Evolutionary conservation across 495 filamentous ascomycete genomes (phyloP).

Genomic region (Extremus antarcticus): DNA sequence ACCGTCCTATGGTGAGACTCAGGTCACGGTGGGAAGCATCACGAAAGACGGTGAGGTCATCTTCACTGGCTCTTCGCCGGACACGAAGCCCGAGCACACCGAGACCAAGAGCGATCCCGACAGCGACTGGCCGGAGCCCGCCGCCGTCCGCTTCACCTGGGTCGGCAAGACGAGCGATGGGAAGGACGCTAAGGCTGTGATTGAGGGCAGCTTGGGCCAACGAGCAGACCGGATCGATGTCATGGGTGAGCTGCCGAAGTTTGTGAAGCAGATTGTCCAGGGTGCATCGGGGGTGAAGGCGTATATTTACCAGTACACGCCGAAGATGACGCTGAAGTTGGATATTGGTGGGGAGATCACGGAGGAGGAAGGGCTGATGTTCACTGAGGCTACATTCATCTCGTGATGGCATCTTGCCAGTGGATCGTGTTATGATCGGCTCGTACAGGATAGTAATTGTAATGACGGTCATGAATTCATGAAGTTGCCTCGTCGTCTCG

Average conservation of each 20-base stretch:
- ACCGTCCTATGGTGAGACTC: slow-evolving; percentile 84
- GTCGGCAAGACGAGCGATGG: slow-evolving; percentile 65
- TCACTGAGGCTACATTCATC: slow-evolving; percentile 88
- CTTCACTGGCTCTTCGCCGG: slow-evolving; percentile 52
- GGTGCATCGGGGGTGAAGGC: slow-evolving; percentile 81
- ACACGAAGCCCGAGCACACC: slow-evolving; percentile 47
- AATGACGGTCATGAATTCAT: not conserved
- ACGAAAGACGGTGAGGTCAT: slow-evolving; percentile 72
- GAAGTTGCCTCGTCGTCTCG: too few species aligned
- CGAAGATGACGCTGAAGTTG: slow-evolving; percentile 62
- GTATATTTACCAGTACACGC: slow-evolving; percentile 88
- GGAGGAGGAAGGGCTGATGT: slow-evolving; percentile 64
- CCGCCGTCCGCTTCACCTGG: slow-evolving; percentile 65
- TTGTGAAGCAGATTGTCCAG: slow-evolving; percentile 86
- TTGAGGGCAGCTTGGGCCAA: slow-evolving; percentile 59
- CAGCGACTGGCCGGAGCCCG: slow-evolving; percentile 84
- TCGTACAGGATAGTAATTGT: not conserved
- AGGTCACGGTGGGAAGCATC: slow-evolving; percentile 73
- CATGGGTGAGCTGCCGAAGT: slow-evolving; percentile 89
- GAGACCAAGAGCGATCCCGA: slow-evolving; percentile 56
- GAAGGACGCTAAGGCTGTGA: slow-evolving; percentile 52
- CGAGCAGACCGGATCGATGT: slow-evolving; percentile 81
- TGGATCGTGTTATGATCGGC: too few species aligned
- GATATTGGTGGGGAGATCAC: slow-evolving; percentile 70
- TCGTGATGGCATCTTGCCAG: slow-evolving; percentile 35